Percentiles rank a stretch among this genome's conserved stretches.
These are phyloP conservation scores for Penicillium simplicissimum DNA, from an alignment of 495 filamentous ascomycete genomes.

Conservation along the genomic window DNA sequence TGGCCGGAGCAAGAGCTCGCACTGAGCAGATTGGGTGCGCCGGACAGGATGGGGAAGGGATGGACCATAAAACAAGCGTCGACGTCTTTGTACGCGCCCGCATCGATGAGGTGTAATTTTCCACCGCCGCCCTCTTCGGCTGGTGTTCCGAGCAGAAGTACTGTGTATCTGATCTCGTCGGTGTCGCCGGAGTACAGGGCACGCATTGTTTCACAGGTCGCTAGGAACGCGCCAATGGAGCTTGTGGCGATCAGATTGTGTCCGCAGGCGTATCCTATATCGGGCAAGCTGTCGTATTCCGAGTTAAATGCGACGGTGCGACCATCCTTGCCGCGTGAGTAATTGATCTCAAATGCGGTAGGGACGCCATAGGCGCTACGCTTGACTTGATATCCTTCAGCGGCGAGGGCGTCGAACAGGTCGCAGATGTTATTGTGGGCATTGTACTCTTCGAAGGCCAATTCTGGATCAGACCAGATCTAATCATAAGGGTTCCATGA, in stretches of 20 bases:
- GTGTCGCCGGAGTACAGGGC: slow-evolving; percentile 10
- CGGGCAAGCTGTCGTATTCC: slow-evolving; percentile 55
- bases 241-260: slow-evolving; percentile 51
- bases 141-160: slow-evolving; percentile 46
- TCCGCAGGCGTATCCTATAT: slow-evolving; percentile 50
- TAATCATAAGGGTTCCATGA: too few relatives aligned
- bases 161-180: slow-evolving; percentile 17
- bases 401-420: slow-evolving; percentile 36
- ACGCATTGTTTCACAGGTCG: slow-evolving; percentile 37
- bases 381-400: slow-evolving; percentile 34
- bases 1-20: slow-evolving; percentile 37
- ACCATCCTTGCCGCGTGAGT: slow-evolving; percentile 37
- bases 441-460: slow-evolving; percentile 52
- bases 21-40: slow-evolving; percentile 20
- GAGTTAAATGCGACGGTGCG: slow-evolving; percentile 48
- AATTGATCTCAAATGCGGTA: slow-evolving; percentile 57
- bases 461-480: slow-evolving; percentile 53
- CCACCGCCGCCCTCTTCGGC: slow-evolving; percentile 44
- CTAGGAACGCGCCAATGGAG: slow-evolving; percentile 44
- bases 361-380: slow-evolving; percentile 49
- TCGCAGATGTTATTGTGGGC: slow-evolving; percentile 53
- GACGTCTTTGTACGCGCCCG: slow-evolving; percentile 50
- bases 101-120: slow-evolving; percentile 51
- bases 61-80: slow-evolving; percentile 57
- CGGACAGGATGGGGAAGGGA: slow-evolving; percentile 42